Evolutionary conservation across 129 eudicot genomes (phyloP).

Genomic region (Arctium minus): DNA sequence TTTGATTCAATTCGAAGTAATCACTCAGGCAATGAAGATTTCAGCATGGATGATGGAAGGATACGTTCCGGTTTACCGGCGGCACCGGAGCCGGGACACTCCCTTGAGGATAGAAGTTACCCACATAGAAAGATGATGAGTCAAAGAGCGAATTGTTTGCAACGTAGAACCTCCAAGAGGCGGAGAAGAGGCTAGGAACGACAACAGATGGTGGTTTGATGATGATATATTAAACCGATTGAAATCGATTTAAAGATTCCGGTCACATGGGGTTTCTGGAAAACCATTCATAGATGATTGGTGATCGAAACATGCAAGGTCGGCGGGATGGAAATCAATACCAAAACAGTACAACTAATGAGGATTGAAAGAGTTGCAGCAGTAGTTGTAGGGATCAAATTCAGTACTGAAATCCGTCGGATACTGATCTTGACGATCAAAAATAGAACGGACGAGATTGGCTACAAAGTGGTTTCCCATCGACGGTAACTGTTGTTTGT

Average conservation of each 20-base stretch:
- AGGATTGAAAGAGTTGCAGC: constrained; percentile 1
- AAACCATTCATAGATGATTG: constrained; percentile 18
- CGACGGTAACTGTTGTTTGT: not conserved
- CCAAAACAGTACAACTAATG: not conserved
- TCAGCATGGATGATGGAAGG: constrained; percentile 16
- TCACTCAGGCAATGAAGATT: constrained; percentile 26
- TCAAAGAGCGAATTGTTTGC: constrained; percentile 11
- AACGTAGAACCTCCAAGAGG: not conserved
- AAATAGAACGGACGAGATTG: constrained; percentile 24
- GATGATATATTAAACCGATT: constrained; percentile 19
- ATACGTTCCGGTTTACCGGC: not conserved
- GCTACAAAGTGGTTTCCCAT: not conserved
- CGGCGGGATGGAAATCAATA: not conserved
- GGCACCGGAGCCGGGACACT: not conserved
- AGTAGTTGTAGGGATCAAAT: not conserved
- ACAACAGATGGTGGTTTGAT: constrained; percentile 2
- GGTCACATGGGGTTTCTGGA: constrained; percentile 27
- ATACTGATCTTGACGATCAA: not conserved
- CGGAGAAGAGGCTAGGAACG: not conserved
- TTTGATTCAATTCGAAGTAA: constrained; percentile 6
- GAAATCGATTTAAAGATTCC: constrained; percentile 31
- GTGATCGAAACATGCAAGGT: constrained; percentile 1
- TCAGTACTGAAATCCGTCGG: not conserved
- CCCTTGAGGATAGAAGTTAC: not conserved
- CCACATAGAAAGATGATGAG: not conserved